Evolutionary conservation across 169 alveolate genomes (phyloP), one percentile per base, ranked within the genome.

Genomic region (Plasmodium coatneyi): DNA sequence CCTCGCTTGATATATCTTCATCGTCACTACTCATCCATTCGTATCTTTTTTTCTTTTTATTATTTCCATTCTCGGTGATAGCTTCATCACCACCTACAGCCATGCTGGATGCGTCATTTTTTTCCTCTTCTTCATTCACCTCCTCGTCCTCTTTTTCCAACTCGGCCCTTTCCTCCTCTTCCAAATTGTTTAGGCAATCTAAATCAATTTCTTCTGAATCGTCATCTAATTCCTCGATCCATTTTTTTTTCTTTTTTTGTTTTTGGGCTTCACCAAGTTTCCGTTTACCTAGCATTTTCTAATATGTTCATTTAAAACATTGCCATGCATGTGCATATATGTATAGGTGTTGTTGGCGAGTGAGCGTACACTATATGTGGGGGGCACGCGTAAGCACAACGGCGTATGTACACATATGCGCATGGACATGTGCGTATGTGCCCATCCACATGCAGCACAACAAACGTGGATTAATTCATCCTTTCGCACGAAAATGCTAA

Each of bases 1-100:
- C 94, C 6, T 79, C 89, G 52, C 90, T 79, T 16, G 94, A 66
- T 89, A 89, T 89, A 79, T 89, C 94, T 79, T 89, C 94, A 80
- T 89, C 94, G 43, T 89, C 94, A 19, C 94, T 89, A 89, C 94
- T 89, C 94, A 89, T 89, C 94, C 94, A 89, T 16, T 89, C 94
- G 71, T 89, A 89, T 60, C 94, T 56, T 28, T 49, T 79, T 89
- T 66, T 89, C 71, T 79, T 89, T 39, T 78, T 79, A 60, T 79
- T 70, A 60, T 60, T 39, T n/a, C 60, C 82, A 79, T 89, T 80
- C 32, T 60, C 16, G 28, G 34, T 79, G 49, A 25, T 39, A 41
- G 16, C 25, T 19, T 86, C 30, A 66, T 82, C 91, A 82, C 43
- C 91, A 82, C 71, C 80, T 82, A 16, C 30, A n/a, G 43, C 46